Evolutionary conservation across 768 basidiomycete species (phyloP).

Genomic region (Wakefieldia striispora): DNA sequence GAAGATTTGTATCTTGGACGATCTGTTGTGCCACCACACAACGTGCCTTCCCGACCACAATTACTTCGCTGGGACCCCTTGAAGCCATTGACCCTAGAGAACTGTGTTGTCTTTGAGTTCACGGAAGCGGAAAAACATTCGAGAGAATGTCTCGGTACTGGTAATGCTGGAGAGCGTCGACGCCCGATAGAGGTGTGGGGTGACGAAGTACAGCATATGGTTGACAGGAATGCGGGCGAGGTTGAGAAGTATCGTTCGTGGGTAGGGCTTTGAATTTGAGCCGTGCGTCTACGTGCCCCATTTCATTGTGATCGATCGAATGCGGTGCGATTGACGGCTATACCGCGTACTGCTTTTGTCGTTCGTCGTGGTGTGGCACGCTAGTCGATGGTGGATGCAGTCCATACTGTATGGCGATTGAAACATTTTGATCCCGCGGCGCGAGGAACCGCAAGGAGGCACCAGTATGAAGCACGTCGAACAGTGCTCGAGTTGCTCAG

Average conservation of each 20-base stretch:
- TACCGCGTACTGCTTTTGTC: too few species aligned
- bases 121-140: constrained; percentile 71
- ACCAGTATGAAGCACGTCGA: too few species aligned
- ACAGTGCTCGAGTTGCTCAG: too few species aligned
- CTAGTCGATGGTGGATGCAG: too few species aligned
- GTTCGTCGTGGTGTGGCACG: too few species aligned
- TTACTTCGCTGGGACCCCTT: constrained; percentile 79
- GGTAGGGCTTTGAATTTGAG: constrained; percentile 33
- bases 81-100: constrained; percentile 65
- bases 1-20: constrained; percentile 85
- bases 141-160: constrained; percentile 37
- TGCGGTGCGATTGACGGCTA: too few species aligned
- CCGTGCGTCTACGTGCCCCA: too few species aligned
- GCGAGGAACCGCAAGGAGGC: too few species aligned
- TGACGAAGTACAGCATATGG: constrained; percentile 52
- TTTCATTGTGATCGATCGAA: too few species aligned
- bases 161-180: constrained; percentile 8
- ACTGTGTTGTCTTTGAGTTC: constrained; percentile 81
- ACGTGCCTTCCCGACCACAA: constrained; percentile 68
- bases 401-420: too few species aligned
- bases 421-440: too few species aligned
- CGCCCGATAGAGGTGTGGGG: constrained; percentile 70
- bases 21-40: constrained; percentile 74
- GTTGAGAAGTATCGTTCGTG: constrained; percentile 54
- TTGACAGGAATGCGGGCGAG: constrained; percentile 59